Conservation (phyloP, 306 rosid species). For the Cicer judaicum region DNA sequence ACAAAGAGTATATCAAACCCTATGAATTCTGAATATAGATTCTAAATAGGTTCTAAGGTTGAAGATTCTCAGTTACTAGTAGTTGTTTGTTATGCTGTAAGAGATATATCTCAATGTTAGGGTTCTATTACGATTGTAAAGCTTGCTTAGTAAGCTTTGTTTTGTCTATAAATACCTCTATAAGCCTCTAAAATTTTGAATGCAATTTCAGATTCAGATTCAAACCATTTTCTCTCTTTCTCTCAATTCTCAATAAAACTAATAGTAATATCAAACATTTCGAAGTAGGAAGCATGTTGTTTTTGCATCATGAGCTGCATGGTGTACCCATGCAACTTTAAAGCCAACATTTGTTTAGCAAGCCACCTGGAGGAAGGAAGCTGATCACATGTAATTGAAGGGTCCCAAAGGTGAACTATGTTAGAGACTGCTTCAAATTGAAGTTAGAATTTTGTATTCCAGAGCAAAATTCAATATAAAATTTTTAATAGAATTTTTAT, state of each 20-base stretch:
- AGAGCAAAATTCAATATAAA: conserved; percentile 16
- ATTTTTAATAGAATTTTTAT: conserved; percentile 30
- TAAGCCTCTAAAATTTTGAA: neutral
- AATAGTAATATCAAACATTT: neutral
- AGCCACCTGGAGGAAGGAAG: neutral
- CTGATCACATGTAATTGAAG: neutral
- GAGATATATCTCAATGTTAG: no score
- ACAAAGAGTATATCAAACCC: no score
- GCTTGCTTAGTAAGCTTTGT: neutral
- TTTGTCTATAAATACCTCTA: neutral
- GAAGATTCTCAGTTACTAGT: no score
- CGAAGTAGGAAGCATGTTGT: neutral
- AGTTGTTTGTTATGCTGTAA: no score
- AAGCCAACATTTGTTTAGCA: neutral
- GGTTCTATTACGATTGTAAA: neutral
- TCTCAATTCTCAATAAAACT: neutral
- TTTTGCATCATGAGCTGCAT: neutral
- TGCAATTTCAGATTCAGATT: neutral
- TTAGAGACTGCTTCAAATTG: conserved; percentile 28
- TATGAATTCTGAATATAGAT: no score
- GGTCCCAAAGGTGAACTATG: conserved; percentile 2
- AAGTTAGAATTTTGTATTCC: conserved; percentile 35
- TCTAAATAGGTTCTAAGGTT: no score
- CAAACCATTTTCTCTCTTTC: conserved; percentile 1
- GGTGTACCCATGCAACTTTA: neutral